phyloP scores from a whole-genome alignment of 768 basidiomycete species.

The Lepiota venenata region DNA sequence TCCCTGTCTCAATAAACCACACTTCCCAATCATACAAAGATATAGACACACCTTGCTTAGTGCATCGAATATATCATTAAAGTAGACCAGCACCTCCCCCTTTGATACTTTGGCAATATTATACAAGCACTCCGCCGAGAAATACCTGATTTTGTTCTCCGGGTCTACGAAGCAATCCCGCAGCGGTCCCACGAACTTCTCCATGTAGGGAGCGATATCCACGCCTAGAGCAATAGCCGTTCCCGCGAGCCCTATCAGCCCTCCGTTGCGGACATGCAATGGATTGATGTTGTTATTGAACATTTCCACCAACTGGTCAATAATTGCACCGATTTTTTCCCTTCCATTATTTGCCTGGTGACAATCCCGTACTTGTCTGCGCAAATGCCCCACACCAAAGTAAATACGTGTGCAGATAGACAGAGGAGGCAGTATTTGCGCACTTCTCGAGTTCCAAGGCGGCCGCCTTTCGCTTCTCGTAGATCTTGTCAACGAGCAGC shows the following conservation, averaged over 20 bases:
- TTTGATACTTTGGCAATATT: constrained; percentile 98
- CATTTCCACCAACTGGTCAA: constrained; percentile 94
- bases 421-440: constrained; percentile 13
- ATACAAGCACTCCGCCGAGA: constrained; percentile 97
- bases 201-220: constrained; percentile 92
- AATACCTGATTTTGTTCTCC: constrained; percentile 94
- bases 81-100: constrained; percentile 94
- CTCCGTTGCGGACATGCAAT: constrained; percentile 89
- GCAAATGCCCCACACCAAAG: neutral
- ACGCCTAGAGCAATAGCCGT: constrained; percentile 96
- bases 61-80: constrained; percentile 98
- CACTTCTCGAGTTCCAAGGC: constrained; percentile 96
- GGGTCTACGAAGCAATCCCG: constrained; percentile 90
- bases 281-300: constrained; percentile 82
- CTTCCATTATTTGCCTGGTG: constrained; percentile 78
- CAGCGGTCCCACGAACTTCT: constrained; percentile 85
- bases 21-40: constrained; percentile 81
- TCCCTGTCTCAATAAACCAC: constrained; percentile 95
- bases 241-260: constrained; percentile 92
- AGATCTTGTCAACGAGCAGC: constrained; percentile 89
- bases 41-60: constrained; percentile 78
- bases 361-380: constrained; percentile 83
- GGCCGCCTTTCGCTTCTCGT: constrained; percentile 94
- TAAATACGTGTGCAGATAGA: neutral
- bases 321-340: constrained; percentile 78